Evolutionary conservation across 2,329 filamentous ascomycete genomes (phyloP), one percentile per base, ranked within the genome.

Genomic region (Fusarium sp.): DNA sequence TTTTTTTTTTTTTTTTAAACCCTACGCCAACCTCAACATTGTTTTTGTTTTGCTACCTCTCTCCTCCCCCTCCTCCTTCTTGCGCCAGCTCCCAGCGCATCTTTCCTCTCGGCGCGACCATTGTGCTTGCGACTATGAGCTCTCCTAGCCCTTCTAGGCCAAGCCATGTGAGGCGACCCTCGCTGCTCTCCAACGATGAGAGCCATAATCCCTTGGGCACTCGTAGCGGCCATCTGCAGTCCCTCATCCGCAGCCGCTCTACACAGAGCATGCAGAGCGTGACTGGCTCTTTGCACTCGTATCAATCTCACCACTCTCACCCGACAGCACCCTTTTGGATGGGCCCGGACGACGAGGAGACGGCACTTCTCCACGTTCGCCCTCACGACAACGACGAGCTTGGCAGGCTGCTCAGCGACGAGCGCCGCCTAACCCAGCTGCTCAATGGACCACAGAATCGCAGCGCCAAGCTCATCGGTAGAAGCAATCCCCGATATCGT

Each of bases 401-500:
- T 42, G 82, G 83, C 20, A 83, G 84, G 27, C 80, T 86, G 24
- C 80, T 85, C 55, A 81, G 83, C 49, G 88, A 91, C 62, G 90
- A 92, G 81, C 87, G 88, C 35, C 89, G 90, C 24, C 81, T 92
- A 59, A 89, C 84, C 66, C 85, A 87, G 70, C 84, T 92, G 67
- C 87, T 92, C 62, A 87, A 88, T 77, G 89, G 88, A n/a, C 91
- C 92, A 4, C 90, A 93, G 80, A 92, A 95, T 88, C 88, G 94
- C 71, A 95, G 92, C 79, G 93, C 95, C 89, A 89, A 94, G 63
- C 87, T 98, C 77, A 97, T 98, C 80, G 96, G 96, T 46, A 94
- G 94, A 77, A 94, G 90, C 74, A 98, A 96, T 80, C 93, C 94
- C 20, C 86, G 94, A 69, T 98, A 97, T 83, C 89, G 89, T 71